Base-by-base conservation (phyloP, 331 rosid genomes). In the Malus hybrid region DNA sequence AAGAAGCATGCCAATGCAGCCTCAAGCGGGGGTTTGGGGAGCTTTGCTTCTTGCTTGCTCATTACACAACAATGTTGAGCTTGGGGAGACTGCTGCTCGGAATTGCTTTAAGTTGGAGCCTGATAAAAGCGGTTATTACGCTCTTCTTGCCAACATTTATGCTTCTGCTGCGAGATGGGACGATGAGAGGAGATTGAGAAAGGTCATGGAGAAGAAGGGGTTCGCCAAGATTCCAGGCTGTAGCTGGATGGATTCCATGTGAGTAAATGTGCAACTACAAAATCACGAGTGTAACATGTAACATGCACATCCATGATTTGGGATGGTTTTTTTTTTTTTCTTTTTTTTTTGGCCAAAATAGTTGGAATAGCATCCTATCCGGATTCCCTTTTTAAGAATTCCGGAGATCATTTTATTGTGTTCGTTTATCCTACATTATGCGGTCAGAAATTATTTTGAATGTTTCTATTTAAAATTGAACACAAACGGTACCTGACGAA, bases 31-130 rank as follows among this genome's bases (percentile, higher is more conserved):
- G 73, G 87, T 88, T 33, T 90, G 93, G 93, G 96, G 96, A 69
- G 96, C 96, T 78, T 50, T 90, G 70, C 96, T 90, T 81, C 90
- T 86, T 71, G 91, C 84, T 29, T 90, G 96, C 80, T 74, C 71
- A 34, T 34, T 88, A 53, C 93, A 88, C 58, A 71, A 80, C 75
- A 83, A 83, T 76, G 82, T 88, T 66, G 86, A 88, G 68, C 84
- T 86, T 3, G 91, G 93, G 39, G 96, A 90, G 81, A 83, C 86
- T 68, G 87, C 93, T 56, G 87, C 85, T 36, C 82, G 80, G 82
- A 89, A 84, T 64, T 90, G 96, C 84, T 75, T 88, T 70, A 81
- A 82, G 81, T 76, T 88, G 85, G 91, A 83, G 81, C 78, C 83
- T 72, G 87, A 84, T 13, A 74, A 74, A 61, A 46, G 84, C 22